Evolutionary conservation across 176 grass and related monocot genomes (phyloP), one percentile per base, ranked within the genome.

Genomic region (Elymus sibiricus): DNA sequence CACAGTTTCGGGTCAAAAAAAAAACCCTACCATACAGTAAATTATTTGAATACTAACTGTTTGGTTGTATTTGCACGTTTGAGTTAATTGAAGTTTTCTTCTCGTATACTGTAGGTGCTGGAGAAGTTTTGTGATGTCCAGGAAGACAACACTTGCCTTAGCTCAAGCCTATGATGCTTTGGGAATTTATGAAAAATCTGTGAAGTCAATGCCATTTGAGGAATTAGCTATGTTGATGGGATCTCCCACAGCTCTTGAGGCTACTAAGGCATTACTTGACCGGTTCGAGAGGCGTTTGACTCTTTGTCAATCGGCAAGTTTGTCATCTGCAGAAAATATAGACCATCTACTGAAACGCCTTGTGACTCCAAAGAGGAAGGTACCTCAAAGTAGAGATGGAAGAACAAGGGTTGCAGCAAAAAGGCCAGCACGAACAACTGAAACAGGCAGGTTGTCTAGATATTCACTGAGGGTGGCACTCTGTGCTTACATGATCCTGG

Each of bases 401-500:
- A 92, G 81, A 70, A 72, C 82, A 69, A 88, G 79, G 72, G 53
- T 43, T 69, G 61, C 32, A 28, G 49, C 82, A 22, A 95, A 87
- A 85, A 93, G 87, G 86, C 49, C 71, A 35, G 71, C 51, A 32
- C 88, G 34, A 64, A 85, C 53, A 64, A 76, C 82, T 77, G 86
- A 82, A 73, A 40, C 63, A 88, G 85, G 69, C 84, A 98, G 32
- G 74, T 74, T 86, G 70, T 81, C 94, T 31, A 89, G 97, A 68
- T 99, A 99, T 87, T 86, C 92, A 28, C 88, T 91, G 28, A 89
- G 97, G 82, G 90, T 99, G 19, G 90, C 93, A 26, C 94, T 99
- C 17, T 99, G 94, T 84, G 90, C 97, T 82, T 99, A 99, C 85
- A 99, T 99, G 97, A 93, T 99, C 90, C 76, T 99, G 78, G 93